A percentile compares a stretch with the other conserved stretches of the same genome.
phyloP scores from a whole-genome alignment of 768 basidiomycete genomes.

The Tulasnella sp. region DNA sequence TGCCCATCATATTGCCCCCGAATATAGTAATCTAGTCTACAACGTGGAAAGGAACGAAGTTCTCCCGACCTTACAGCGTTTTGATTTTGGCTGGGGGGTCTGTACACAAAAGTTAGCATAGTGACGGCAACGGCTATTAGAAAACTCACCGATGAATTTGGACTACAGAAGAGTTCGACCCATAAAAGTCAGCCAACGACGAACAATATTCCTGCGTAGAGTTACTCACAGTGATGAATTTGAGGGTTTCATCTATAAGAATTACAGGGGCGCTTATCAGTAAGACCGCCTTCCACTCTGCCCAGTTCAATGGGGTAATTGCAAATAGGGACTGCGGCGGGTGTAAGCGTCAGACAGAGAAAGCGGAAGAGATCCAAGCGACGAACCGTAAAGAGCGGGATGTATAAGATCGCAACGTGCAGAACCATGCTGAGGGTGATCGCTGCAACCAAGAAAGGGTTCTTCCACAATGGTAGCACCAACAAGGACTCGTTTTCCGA shows the following conservation, averaged over 20 bases:
- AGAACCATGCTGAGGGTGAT: constrained; percentile 84
- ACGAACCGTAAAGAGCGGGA: constrained; percentile 88
- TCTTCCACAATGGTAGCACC: constrained; percentile 84
- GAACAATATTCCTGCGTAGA: no score
- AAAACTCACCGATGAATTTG: no score
- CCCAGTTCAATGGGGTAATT: constrained; percentile 87
- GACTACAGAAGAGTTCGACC: no score
- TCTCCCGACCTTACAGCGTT: no score
- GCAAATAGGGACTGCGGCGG: constrained; percentile 60
- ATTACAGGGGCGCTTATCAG: constrained; percentile 79
- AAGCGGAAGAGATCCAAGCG: background rate
- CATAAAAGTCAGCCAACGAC: no score
- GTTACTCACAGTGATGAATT: constrained; percentile 39
- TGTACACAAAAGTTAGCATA: no score
- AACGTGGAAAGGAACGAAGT: background rate
- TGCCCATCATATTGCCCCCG: background rate
- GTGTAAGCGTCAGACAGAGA: background rate
- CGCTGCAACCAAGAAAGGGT: constrained; percentile 81
- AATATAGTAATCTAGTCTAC: background rate
- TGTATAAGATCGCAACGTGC: constrained; percentile 91
- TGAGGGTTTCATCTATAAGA: constrained; percentile 79
- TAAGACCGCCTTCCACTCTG: constrained; percentile 90
- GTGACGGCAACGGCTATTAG: no score
- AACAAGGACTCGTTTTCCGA: constrained; percentile 94
- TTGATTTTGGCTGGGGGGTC: no score